Evolutionary conservation across 2,329 filamentous ascomycete genomes (phyloP).

Genomic region (Phymatotrichopsis omnivora): DNA sequence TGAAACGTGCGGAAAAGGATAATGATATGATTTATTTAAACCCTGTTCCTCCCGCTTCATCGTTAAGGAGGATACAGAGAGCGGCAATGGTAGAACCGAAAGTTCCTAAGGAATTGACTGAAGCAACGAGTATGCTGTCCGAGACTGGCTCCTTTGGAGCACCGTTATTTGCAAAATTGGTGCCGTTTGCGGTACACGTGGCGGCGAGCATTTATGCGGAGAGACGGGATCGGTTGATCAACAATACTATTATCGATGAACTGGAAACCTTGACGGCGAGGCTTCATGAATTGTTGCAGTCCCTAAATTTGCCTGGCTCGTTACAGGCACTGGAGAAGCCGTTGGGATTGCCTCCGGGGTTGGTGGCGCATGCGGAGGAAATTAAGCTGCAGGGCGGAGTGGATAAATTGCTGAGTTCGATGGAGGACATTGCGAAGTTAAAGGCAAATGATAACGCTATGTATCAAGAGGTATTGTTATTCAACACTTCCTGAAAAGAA

Average conservation of each 20-base stretch:
- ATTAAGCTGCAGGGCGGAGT: conserved; percentile 83
- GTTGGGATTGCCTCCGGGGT: conserved; percentile 70
- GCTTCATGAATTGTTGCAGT: conserved; percentile 67
- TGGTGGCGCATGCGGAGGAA: conserved; percentile 87
- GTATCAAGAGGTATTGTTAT: conserved; percentile 56
- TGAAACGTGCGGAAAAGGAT: conserved; percentile 89
- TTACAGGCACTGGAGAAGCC: conserved; percentile 92
- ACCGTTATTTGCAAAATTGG: conserved; percentile 78
- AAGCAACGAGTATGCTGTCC: conserved; percentile 69
- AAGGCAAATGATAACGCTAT: conserved; percentile 65
- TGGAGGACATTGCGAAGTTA: conserved; percentile 85
- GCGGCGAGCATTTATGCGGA: conserved; percentile 94
- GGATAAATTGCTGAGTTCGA: conserved; percentile 62
- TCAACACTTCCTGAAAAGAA: too few species aligned
- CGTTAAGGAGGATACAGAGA: conserved; percentile 73
- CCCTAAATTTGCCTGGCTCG: conserved; percentile 80
- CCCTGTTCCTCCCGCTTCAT: conserved; percentile 75
- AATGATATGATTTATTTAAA: conserved; percentile 86
- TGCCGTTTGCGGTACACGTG: conserved; percentile 90
- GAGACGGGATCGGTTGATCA: conserved; percentile 78
- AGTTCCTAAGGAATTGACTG: conserved; percentile 69
- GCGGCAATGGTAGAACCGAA: conserved; percentile 78
- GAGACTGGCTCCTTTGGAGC: conserved; percentile 71
- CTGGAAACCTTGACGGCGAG: conserved; percentile 70
- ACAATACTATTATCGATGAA: conserved; percentile 74